Percentiles rank a stretch among this genome's conserved stretches.
Evolutionary conservation across 176 grass and related monocot genomes (phyloP).

Genomic region (Oryza brachyantha): DNA sequence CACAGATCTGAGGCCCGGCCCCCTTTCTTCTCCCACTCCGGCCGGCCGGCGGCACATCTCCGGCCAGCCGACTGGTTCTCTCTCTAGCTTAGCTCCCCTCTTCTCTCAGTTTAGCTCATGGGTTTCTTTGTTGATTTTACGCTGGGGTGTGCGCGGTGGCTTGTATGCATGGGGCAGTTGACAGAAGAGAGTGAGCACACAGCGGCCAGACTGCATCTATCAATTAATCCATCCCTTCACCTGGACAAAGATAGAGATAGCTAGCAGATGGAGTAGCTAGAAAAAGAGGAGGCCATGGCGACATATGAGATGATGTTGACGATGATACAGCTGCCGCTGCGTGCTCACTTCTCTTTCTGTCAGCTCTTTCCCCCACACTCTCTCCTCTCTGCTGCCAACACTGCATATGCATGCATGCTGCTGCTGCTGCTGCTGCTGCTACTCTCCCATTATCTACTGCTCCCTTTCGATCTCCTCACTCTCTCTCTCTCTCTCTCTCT

Average conservation of each 20-base stretch:
- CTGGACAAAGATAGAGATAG: no score
- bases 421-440: no score
- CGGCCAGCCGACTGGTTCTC: no score
- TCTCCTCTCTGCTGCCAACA: no score
- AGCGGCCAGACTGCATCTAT: slow-evolving; percentile 39
- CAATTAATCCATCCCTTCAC: no score
- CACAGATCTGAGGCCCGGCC: slow-evolving; percentile 30
- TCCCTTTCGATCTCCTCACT: no score
- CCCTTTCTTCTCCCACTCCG: slow-evolving; percentile 22
- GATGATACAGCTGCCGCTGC: slow-evolving; percentile 24
- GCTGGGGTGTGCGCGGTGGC: not conserved
- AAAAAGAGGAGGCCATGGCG: no score
- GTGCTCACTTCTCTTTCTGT: slow-evolving; percentile 60
- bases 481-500: no score
- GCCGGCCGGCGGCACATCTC: not conserved
- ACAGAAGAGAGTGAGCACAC: slow-evolving; percentile 63
- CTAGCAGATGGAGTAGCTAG: no score
- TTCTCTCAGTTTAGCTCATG: not conserved
- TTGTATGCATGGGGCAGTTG: slow-evolving; percentile 30
- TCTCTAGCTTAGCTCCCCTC: not conserved
- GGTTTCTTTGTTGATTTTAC: not conserved
- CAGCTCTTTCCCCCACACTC: slow-evolving; percentile 13
- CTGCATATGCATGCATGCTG: no score
- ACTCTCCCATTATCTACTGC: slow-evolving; percentile 7
- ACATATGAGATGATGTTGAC: slow-evolving; percentile 24